phyloP scores from a whole-genome alignment of 495 filamentous ascomycete species.

The Aspergillus egyptiacus region DNA sequence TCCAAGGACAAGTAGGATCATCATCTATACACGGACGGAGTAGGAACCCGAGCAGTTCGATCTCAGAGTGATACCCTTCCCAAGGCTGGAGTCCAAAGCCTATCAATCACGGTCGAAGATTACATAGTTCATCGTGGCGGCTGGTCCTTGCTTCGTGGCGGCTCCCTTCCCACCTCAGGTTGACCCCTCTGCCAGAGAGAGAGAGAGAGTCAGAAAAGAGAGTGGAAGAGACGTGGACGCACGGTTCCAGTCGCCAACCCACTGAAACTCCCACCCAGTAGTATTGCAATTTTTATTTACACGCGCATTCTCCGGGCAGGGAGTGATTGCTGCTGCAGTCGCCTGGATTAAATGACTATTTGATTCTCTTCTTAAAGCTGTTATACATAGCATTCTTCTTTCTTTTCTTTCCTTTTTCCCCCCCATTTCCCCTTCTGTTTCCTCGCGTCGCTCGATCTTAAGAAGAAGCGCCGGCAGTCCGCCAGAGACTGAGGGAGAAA shows the following conservation, averaged over 20 bases:
- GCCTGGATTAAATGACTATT: conserved; percentile 4
- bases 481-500: conserved; percentile 21
- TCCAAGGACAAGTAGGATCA: too few relatives aligned
- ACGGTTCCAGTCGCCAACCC: too few relatives aligned
- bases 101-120: too few relatives aligned
- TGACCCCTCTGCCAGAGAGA: too few relatives aligned
- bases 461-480: conserved; percentile 2
- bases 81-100: too few relatives aligned
- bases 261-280: too few relatives aligned
- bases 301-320: conserved; percentile 17
- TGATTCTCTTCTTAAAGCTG: conserved; percentile 4
- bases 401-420: conserved; percentile 1
- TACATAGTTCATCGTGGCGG: conserved; percentile 13
- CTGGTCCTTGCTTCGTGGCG: conserved; percentile 30
- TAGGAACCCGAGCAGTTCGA: too few relatives aligned
- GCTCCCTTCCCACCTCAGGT: too few relatives aligned
- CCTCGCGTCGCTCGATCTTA: conserved; percentile 4
- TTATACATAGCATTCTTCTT: not conserved
- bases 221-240: too few relatives aligned
- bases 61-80: not conserved
- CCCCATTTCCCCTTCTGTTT: not conserved
- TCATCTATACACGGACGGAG: too few relatives aligned
- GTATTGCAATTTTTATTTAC: conserved; percentile 11
- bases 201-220: conserved; percentile 10
- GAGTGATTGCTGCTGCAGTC: conserved; percentile 17